phyloP scores from a whole-genome alignment of 176 grass and related monocot genomes.

The Zoysia japonica region DNA sequence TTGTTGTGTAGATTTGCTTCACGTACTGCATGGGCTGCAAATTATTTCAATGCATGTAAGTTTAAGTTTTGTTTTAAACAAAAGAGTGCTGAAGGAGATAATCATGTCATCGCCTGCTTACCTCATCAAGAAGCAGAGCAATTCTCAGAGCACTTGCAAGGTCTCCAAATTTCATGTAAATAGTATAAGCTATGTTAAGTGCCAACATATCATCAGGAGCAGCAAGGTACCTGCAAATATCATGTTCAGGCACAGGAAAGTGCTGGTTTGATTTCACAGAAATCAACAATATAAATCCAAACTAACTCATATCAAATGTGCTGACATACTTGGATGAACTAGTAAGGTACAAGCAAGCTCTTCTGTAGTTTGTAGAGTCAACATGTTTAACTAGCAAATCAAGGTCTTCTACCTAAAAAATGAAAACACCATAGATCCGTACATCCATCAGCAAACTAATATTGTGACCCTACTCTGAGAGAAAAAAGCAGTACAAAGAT shows the following conservation, averaged over 20 bases:
- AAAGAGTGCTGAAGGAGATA: slow-evolving; percentile 6
- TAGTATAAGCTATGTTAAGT: slow-evolving; percentile 90
- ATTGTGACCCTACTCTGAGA: background rate
- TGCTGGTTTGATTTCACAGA: slow-evolving; percentile 15
- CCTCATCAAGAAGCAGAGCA: slow-evolving; percentile 81
- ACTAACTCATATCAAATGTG: background rate
- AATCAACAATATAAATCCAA: slow-evolving; percentile 1
- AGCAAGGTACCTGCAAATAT: slow-evolving; percentile 68
- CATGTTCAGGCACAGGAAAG: background rate
- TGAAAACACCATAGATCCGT: slow-evolving; percentile 21
- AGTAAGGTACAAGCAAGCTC: slow-evolving; percentile 88
- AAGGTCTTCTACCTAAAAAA: slow-evolving; percentile 85
- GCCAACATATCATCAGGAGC: slow-evolving; percentile 82
- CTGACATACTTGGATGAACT: slow-evolving; percentile 80
- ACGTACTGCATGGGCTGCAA: slow-evolving; percentile 68
- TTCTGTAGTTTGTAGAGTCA: slow-evolving; percentile 83
- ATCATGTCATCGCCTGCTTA: slow-evolving; percentile 18
- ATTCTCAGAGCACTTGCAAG: slow-evolving; percentile 80
- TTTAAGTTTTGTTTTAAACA: slow-evolving; percentile 10
- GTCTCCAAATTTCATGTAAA: slow-evolving; percentile 90
- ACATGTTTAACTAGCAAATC: slow-evolving; percentile 97
- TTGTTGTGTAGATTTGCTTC: slow-evolving; percentile 84
- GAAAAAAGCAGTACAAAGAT: slow-evolving; percentile 12
- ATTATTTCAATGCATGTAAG: slow-evolving; percentile 26
- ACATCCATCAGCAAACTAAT: background rate